Evolutionary conservation across 202 grass and related monocot species (phyloP).

Genomic region (Setaria viridis): DNA sequence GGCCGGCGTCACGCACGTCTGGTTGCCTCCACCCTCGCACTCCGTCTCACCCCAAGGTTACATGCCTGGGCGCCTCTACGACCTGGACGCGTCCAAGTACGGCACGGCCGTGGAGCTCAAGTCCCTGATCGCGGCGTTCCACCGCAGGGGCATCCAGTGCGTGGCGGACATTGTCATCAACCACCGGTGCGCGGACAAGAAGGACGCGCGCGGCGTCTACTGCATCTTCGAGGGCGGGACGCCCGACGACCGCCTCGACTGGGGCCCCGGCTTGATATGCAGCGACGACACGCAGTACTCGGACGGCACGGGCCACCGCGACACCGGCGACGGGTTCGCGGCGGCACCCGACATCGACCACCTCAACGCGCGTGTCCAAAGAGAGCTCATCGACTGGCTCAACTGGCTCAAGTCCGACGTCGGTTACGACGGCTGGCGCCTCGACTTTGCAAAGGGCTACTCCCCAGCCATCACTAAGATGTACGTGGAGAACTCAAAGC

Average conservation of each 20-base stretch:
- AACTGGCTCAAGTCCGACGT: constrained; percentile 69
- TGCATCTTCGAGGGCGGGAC: constrained; percentile 79
- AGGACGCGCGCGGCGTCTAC: constrained; percentile 57
- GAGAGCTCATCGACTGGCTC: constrained; percentile 75
- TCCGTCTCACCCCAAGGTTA: constrained; percentile 15
- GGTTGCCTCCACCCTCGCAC: constrained; percentile 57
- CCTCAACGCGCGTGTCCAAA: constrained; percentile 62
- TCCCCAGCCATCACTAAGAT: constrained; percentile 49
- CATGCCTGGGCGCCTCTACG: constrained; percentile 59
- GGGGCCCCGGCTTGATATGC: constrained; percentile 76
- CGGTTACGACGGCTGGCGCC: constrained; percentile 73
- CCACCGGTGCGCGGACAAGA: constrained; percentile 47
- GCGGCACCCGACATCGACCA: constrained; percentile 81
- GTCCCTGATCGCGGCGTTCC: constrained; percentile 48
- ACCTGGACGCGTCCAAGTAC: constrained; percentile 56
- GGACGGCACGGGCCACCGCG: constrained; percentile 60
- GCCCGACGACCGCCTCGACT: constrained; percentile 69
- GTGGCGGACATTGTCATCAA: constrained; percentile 74
- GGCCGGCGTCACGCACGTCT: constrained; percentile 61
- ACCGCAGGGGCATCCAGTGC: constrained; percentile 41
- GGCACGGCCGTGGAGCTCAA: constrained; percentile 52
- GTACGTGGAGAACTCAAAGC: constrained; percentile 51
- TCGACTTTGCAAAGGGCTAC: constrained; percentile 83
- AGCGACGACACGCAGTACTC: constrained; percentile 69
- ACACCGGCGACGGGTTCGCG: constrained; percentile 62